Base-by-base conservation (phyloP, 768 basidiomycete species). In the Saitozyma podzolica region DNA sequence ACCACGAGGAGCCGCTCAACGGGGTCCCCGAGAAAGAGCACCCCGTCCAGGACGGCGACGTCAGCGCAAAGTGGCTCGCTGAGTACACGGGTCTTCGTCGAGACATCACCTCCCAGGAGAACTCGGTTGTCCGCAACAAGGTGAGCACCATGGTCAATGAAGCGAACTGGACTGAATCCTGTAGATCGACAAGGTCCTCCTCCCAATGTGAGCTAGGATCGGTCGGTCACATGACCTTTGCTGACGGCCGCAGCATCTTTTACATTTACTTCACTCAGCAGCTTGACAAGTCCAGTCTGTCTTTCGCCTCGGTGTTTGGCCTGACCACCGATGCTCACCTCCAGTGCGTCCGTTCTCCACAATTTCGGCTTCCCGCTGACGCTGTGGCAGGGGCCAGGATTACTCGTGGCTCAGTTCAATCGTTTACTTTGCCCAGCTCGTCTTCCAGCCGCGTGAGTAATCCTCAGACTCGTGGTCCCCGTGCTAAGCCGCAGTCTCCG, bases 281-380 rank as follows among this genome's bases (percentile, higher is more conserved):
- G 55, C 62, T 67, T 29, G 67, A n/a, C n/a, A n/a, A n/a, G n/a
- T n/a, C n/a, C n/a, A n/a, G n/a, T n/a, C n/a, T n/a, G n/a, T n/a
- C n/a, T 65, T 85, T 83, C 64, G 80, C 83, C 0, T 82, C 83
- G 6, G 82, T 84, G 8, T 84, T 83, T 64, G 80, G 79, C 10
- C 78, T 84, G 40, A 77, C 78, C 9, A 56, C 74, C 14, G 68
- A 67, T 45, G 68, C 73, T 3, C 17, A 64, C 80, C 68, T 84
- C 79, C 82, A 76, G 83, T 40, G 78, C 68, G 59, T 81, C 58
- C 19, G 11, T 40, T 20, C 6, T 37, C 14, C 43, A 19, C 3
- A 37, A 3, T 16, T n/a, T 52, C 40, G 6, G 19, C 37, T 14
- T 8, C 19, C 20, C 7, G 50, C 17, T 8, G 51, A 3, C 37